Evolutionary conservation across 176 grass and related monocot species (phyloP).

Genomic region (Zoysia japonica): DNA sequence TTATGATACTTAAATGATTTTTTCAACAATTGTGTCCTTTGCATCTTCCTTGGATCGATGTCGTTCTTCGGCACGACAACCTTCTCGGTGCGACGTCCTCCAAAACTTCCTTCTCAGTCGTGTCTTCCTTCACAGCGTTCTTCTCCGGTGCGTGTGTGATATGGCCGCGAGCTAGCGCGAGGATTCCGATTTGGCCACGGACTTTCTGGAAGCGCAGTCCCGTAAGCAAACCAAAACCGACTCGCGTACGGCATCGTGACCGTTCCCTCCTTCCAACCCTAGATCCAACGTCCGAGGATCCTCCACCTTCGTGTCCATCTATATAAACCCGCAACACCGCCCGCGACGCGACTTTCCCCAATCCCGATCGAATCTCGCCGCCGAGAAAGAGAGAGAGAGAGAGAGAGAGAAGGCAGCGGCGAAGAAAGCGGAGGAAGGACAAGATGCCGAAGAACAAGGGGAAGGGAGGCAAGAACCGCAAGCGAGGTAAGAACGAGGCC

Average conservation of each 20-base stretch:
- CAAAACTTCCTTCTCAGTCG: too few species aligned
- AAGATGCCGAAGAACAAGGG: constrained; percentile 96
- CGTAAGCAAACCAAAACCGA: background rate
- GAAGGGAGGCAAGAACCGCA: constrained; percentile 95
- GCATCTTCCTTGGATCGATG: too few species aligned
- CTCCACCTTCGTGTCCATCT: background rate
- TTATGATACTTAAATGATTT: too few species aligned
- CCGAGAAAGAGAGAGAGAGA: background rate
- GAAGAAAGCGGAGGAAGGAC: background rate
- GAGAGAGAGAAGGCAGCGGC: background rate
- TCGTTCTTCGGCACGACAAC: too few species aligned
- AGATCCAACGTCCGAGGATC: background rate
- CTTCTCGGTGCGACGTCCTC: too few species aligned
- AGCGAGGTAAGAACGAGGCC: constrained; percentile 83
- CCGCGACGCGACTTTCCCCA: background rate
- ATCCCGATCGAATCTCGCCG: constrained; percentile 29
- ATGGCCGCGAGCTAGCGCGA: too few species aligned
- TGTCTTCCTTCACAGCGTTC: too few species aligned
- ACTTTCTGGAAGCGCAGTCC: too few species aligned
- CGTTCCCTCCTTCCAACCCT: constrained; percentile 18
- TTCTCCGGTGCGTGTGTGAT: too few species aligned
- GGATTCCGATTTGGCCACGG: too few species aligned
- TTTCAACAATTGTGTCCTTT: too few species aligned
- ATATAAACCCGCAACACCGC: constrained; percentile 5
- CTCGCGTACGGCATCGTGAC: background rate